Evolutionary conservation across 768 basidiomycete genomes (phyloP).

Genomic region (Wakefieldia striispora): DNA sequence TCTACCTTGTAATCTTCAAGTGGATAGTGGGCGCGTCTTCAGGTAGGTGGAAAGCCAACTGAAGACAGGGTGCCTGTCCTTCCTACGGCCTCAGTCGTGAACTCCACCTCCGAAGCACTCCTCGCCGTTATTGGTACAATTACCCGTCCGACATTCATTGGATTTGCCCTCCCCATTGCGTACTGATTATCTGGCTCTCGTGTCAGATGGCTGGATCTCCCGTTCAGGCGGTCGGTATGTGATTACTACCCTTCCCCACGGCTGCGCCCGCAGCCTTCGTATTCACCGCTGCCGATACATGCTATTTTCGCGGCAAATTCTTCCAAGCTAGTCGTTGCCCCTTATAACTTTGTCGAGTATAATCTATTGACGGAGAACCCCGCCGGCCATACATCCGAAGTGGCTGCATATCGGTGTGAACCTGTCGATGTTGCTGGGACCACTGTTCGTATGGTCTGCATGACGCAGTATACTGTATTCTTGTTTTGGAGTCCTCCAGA

Average conservation of each 20-base stretch:
- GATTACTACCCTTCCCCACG: constrained; percentile 24
- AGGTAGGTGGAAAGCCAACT: neutral
- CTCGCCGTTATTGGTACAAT: constrained; percentile 32
- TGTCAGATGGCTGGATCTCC: constrained; percentile 11
- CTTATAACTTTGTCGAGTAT: constrained; percentile 38
- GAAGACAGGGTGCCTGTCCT: neutral
- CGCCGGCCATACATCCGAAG: constrained; percentile 37
- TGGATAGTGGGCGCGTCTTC: constrained; percentile 9
- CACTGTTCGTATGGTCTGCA: constrained; percentile 28
- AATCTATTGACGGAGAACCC: constrained; percentile 37
- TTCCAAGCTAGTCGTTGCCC: constrained; percentile 28
- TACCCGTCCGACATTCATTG: constrained; percentile 37
- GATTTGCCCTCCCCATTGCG: constrained; percentile 32
- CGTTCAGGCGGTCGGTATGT: neutral
- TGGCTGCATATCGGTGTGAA: constrained; percentile 41
- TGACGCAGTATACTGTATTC: constrained; percentile 10
- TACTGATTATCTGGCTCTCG: constrained; percentile 18
- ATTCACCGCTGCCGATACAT: constrained; percentile 30
- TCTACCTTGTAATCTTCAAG: constrained; percentile 28
- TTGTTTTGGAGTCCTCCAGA: neutral
- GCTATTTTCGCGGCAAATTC: constrained; percentile 32
- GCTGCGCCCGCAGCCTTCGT: constrained; percentile 11
- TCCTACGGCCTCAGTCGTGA: constrained; percentile 7
- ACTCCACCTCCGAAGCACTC: constrained; percentile 25
- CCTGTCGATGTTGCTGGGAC: constrained; percentile 39